Base-by-base conservation (phyloP, 2,329 filamentous ascomycete genomes). In the Aureobasidium namibiae region DNA sequence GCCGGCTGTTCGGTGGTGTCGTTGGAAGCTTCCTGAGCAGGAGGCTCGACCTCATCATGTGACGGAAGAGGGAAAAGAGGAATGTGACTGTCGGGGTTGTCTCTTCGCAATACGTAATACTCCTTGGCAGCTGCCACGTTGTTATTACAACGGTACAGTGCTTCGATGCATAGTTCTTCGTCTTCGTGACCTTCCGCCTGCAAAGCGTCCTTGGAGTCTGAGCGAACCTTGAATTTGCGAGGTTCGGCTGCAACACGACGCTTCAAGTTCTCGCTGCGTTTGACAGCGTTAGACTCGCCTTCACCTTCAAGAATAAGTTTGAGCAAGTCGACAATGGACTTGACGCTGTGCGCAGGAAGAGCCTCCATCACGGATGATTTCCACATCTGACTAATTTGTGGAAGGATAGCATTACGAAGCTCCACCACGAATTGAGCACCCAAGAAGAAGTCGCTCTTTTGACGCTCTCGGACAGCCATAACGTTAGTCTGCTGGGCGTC, bases 391-490 rank as follows among this genome's bases (percentile, higher is more conserved):
- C 82, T 82, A 41, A 94, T 81, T 46, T 87, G 83, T 0, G 91
- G 89, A 14, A 96, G 75, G 26, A 96, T 83, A 26, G 86, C 83
- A 74, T 88, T 84, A 42, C 94, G 87, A 42, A 97, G 75, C 70
- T 97, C 92, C 6, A 97, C 85, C 14, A 96, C 77, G 59, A 97
- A 88, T 66, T 96, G 92, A 1, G 83, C 78, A 14, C 85, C 80
- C 10, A 79, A 75, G 70, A 89, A 89, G 66, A 80, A 83, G 65
- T 87, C 83, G 10, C 80, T 72, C 29, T 79, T 76, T 5, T 79
- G 77, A 36, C 80, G 74, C 50, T 85, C 82, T 45, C 80, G 76
- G 10, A 84, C 81, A 41, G 65, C 67, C 59, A 73, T 74, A n/a
- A 76, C 76, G 61, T 76, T 26, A 77, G 85, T 84, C 67, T 86